Base-by-base conservation (phyloP, 2,329 filamentous ascomycete species). In the Coniochaeta prunicola region DNA sequence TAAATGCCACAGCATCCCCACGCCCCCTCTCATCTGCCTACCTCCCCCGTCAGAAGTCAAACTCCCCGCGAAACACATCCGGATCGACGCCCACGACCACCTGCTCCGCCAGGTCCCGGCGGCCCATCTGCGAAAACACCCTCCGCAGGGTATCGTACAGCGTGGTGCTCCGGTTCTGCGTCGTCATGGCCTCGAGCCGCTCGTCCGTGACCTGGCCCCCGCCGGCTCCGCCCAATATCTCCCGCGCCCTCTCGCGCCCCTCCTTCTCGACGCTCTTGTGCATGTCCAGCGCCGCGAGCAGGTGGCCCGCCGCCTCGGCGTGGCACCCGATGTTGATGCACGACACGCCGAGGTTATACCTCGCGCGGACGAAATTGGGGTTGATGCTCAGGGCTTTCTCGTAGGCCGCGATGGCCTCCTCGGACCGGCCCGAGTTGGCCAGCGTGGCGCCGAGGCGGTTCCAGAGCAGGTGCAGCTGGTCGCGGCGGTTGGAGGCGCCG, bases 241-340 rank as follows among this genome's bases (percentile, higher is more conserved):
- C 91, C 58, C 90, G 81, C 3, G 91, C 93, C 73, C 90, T 88
- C 69, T 91, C 88, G 59, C 91, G 83, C 4, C 91, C 92, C 69
- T 92, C 90, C 68, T 85, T 85, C 76, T 97, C 92, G 15, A 96
- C 91, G 7, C 92, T 87, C 72, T 94, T 92, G 79, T 99, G 94
- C 92, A 99, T 97, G 58, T 89, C 88, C 56, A 99, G 80, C 0
- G 94, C 93, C 3, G 92, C 91, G 15, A 99, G 83, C 59, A 99
- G 83, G 75, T 99, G 94, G 61, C 91, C 89, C 2, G 94, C 94
- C 0, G 94, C 94, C 76, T 97, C 91, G 17, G 90, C 88, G 71
- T 92, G 92, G 74, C 93, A 97, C 58, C 92, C 92, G 66, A 97
- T 96, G 75, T 97, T 97, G 73, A 99, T 97, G 74, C 94, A 97